phyloP scores from a whole-genome alignment of 495 filamentous ascomycete species.

The Lophium mytilinum region DNA sequence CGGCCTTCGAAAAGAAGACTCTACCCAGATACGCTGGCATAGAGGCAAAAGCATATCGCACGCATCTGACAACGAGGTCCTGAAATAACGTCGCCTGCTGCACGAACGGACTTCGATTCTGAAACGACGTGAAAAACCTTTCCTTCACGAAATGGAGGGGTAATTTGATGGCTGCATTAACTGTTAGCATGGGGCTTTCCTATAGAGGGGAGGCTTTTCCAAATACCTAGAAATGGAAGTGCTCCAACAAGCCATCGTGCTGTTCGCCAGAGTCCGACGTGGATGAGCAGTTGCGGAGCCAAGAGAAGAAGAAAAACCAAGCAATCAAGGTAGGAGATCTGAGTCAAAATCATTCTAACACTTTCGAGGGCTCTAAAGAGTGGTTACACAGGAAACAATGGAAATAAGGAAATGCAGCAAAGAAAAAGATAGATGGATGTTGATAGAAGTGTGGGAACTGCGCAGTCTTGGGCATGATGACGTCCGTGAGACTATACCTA shows the following conservation, averaged over 20 bases:
- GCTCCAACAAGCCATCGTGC: slow-evolving; percentile 48
- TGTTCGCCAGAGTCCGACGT: slow-evolving; percentile 49
- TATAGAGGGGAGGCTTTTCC: slow-evolving; percentile 11
- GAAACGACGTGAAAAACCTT: slow-evolving; percentile 42
- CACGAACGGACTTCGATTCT: slow-evolving; percentile 51
- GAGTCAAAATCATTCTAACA: slow-evolving; percentile 49
- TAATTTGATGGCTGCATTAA: slow-evolving; percentile 44
- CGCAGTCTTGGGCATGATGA: too few species aligned
- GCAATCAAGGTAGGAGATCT: slow-evolving; percentile 66
- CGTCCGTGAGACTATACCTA: too few species aligned
- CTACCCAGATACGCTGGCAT: slow-evolving; percentile 57
- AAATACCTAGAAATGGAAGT: slow-evolving; percentile 63
- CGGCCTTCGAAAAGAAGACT: slow-evolving; percentile 66
- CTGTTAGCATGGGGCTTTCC: slow-evolving; percentile 10
- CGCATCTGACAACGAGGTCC: slow-evolving; percentile 63
- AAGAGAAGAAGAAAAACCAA: slow-evolving; percentile 57
- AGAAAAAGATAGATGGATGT: too few species aligned
- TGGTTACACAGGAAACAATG: too few species aligned
- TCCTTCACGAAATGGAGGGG: slow-evolving; percentile 51
- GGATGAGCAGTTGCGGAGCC: slow-evolving; percentile 54
- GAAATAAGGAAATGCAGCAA: too few species aligned
- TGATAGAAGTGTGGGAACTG: too few species aligned
- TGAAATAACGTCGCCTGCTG: slow-evolving; percentile 59
- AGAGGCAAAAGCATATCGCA: slow-evolving; percentile 65
- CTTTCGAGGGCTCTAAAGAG: too few species aligned